A percentile compares a stretch with the other conserved stretches of the same genome.
These are phyloP conservation scores for Saccharomycopsis microspora DNA, from an alignment of 805 yeast species.

Conservation along the genomic window DNA sequence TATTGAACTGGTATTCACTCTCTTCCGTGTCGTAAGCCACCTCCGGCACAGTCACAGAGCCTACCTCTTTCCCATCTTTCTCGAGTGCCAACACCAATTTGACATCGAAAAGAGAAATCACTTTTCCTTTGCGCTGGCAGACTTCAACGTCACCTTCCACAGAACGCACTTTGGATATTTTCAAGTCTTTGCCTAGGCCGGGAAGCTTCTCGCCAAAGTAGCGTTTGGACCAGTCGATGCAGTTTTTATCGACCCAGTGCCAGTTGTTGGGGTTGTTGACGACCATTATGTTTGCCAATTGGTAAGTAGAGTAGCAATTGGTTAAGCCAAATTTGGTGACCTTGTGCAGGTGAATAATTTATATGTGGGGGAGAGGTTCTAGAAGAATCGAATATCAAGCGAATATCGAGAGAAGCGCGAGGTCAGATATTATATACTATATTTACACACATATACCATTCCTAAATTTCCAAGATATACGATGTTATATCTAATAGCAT, in stretches of 20 bases:
- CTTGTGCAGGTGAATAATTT: no score
- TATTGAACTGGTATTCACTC: conserved; percentile 77
- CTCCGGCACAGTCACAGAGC: conserved; percentile 80
- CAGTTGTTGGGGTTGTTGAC: conserved; percentile 96
- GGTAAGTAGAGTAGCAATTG: no score
- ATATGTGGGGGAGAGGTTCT: no score
- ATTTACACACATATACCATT: no score
- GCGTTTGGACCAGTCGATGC: conserved; percentile 79
- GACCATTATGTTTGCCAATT: conserved; percentile 43
- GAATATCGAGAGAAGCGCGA: no score
- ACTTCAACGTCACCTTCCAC: conserved; percentile 97
- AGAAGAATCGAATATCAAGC: no score
- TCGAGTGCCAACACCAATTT: conserved; percentile 47
- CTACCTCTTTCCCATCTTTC: conserved; percentile 36
- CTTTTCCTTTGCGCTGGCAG: conserved; percentile 93
- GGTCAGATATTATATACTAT: no score
- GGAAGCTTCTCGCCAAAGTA: conserved; percentile 47
- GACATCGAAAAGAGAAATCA: conserved; percentile 82
- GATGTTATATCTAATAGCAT: no score
- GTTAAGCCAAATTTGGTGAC: no score
- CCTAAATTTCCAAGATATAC: no score
- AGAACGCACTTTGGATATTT: conserved; percentile 36
- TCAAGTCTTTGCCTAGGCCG: conserved; percentile 18
- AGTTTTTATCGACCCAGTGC: conserved; percentile 99
- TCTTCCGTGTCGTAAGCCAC: conserved; percentile 83